Conservation (phyloP, 2,329 filamentous ascomycete genomes). For the Epicoccum nigrum region DNA sequence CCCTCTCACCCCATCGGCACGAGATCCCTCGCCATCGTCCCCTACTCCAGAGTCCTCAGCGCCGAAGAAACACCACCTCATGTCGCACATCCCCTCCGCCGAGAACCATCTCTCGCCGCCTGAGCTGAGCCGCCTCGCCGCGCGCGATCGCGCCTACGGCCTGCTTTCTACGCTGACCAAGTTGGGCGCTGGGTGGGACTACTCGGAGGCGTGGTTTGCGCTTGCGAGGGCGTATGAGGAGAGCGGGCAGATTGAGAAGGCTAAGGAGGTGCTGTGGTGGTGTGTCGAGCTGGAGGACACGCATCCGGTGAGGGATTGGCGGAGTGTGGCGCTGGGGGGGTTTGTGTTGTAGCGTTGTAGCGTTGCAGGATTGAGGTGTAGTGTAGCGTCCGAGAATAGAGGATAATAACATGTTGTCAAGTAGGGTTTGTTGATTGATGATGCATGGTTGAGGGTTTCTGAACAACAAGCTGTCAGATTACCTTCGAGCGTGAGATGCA, state of each 20-base stretch:
- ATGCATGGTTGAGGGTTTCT: no score
- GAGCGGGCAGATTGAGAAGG: conserved; percentile 82
- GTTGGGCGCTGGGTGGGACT: conserved; percentile 86
- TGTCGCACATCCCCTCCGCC: conserved; percentile 54
- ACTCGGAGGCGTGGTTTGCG: conserved; percentile 90
- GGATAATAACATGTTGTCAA: no score
- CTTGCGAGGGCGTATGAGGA: conserved; percentile 87
- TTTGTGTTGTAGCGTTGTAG: conserved; percentile 33
- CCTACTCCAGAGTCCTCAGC: conserved; percentile 4
- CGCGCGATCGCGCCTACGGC: conserved; percentile 85
- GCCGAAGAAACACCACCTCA: conserved; percentile 52
- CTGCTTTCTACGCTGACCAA: conserved; percentile 84
- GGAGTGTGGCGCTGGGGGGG: conserved; percentile 59
- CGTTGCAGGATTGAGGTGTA: no score
- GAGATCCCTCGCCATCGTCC: conserved; percentile 1
- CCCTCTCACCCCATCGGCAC: conserved; percentile 12
- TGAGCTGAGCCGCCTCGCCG: conserved; percentile 81
- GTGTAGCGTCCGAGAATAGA: no score
- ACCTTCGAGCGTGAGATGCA: no score
- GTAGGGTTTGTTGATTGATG: no score
- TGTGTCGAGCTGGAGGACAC: conserved; percentile 93
- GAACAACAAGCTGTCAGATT: no score
- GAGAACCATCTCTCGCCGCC: conserved; percentile 62
- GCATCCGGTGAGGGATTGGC: conserved; percentile 79
- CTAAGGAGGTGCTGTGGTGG: conserved; percentile 96